A percentile compares a stretch with the other conserved stretches of the same genome.
Evolutionary conservation across 176 grass and related monocot genomes (phyloP).

Genomic region (Thalia dealbata): DNA sequence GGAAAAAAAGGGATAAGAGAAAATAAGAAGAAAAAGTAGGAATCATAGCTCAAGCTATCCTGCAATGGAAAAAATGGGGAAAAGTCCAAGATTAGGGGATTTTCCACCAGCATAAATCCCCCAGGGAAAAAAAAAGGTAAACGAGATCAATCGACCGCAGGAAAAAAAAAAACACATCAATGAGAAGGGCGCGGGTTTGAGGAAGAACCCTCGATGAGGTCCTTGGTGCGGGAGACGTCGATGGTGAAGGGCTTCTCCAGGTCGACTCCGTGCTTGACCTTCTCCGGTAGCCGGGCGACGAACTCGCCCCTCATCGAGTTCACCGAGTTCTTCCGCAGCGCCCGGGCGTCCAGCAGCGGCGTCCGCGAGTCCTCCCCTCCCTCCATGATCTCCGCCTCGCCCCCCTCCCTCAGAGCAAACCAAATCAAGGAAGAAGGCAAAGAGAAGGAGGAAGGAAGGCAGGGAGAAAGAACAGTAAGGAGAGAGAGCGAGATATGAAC

Average conservation of each 20-base stretch:
- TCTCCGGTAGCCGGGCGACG: conserved; percentile 61
- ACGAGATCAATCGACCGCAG: not conserved
- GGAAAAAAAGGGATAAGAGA: too few relatives aligned
- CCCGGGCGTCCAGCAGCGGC: conserved; percentile 38
- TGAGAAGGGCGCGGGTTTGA: not conserved
- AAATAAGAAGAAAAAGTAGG: too few relatives aligned
- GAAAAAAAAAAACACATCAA: not conserved
- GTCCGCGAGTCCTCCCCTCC: conserved; percentile 24
- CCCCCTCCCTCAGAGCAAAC: not conserved
- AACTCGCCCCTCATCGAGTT: conserved; percentile 60
- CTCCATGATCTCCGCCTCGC: not conserved
- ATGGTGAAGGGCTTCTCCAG: conserved; percentile 45
- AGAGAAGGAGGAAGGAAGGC: not conserved
- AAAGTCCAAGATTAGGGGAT: too few relatives aligned
- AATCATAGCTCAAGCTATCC: too few relatives aligned
- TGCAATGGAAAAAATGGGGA: too few relatives aligned
- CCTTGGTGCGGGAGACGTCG: conserved; percentile 48
- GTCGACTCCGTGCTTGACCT: conserved; percentile 50
- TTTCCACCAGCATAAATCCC: too few relatives aligned
- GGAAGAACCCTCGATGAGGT: conserved; percentile 46
- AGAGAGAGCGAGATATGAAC: not conserved
- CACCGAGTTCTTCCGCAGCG: conserved; percentile 41
- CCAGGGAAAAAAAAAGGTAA: too few relatives aligned
- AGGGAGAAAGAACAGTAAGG: not conserved
- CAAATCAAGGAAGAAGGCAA: not conserved